Base-by-base conservation (phyloP, 768 basidiomycete species). In the Mycena kentingensis region DNA sequence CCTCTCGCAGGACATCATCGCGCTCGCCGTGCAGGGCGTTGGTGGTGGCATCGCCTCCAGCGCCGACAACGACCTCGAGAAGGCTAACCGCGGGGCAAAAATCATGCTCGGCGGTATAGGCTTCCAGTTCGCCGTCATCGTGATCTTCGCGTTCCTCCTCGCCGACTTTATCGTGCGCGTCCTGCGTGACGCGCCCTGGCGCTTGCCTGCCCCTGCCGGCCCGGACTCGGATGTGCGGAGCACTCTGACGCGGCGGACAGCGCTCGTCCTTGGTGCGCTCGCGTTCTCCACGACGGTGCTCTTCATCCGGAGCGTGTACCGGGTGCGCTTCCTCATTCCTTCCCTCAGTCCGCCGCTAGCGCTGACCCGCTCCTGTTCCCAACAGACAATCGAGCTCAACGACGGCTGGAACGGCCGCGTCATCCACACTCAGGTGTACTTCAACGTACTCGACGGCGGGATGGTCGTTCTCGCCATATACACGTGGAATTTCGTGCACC, bases 41-140 rank as follows among this genome's bases (percentile, higher is more conserved):
- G 52, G 52, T 6, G 52, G 52, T 10, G 52, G 52, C 6, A 54
- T 54, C 26, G 52, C 52, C 2, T 54, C 51, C 3, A 48, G 46
- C 46, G 52, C 45, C 1, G 24, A 48, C 4, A n/a, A 25, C 31
- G 8, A n/a, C 19, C 45, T 53, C 16, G 38, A 34, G 2, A 46
- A 31, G n/a, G 52, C 52, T 8, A 48, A 53, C 13, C 10, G 43
- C 29, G 47, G 53, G 1, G 41, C 47, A 13, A 22, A 49, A 10
- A 39, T 54, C 15, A 85, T 86, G 83, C 72, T 85, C 13, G 81
- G 69, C 1, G 87, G 85, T 42, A 86, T 89, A 51, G 70, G 70
- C 15, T 77, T 87, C 58, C 85, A 88, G 60, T 66, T 84, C 19
- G 80, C 67, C 8, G 71, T 71, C 32, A 76, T 83, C 43, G 57